Base-by-base conservation (phyloP, 2,329 filamentous ascomycete species). In the Chrysosporium keratinophilum region DNA sequence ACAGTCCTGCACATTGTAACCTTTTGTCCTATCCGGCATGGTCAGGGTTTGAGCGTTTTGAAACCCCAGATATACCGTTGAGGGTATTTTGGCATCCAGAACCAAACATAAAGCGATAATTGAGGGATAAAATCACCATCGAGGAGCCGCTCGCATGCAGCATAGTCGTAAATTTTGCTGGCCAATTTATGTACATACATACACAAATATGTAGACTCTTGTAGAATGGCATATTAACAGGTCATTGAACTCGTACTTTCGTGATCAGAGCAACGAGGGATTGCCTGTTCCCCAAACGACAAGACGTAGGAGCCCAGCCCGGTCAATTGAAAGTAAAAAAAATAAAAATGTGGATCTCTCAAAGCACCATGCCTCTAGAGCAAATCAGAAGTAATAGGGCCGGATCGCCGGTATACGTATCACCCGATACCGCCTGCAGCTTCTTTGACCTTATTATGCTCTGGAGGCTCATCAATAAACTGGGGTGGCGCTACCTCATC, bases 401-500 rank as follows among this genome's bases (percentile, higher is more conserved):
- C 15, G 19, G 10, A 42, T 17, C n/a, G 15, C 40, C 20, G 12
- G 15, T 5, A 5, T 14, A 45, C 11, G 23, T 34, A 37, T 52
- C 40, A 52, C 17, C 42, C 50, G 28, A 52, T n/a, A 40, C 50
- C 50, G 47, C 77, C 76, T 14, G 78, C 89, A 44, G 81, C 87
- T 70, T 95, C 88, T 75, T 91, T 93, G 47, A 94, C 79, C 74
- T 93, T 90, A 59, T 77, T 79, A 12, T 76, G 76, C 70, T 84
- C 79, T 1, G 90, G 90, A 15, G 88, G 82, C 74, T 96, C 90
- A 69, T 98, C 93, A 56, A 98, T 86, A 68, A 98, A 97, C 50
- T 89, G 83, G 17, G 81, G 81, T 37, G 88, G 88, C 54, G 81
- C 78, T 14, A 88, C 81, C 70, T 95, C 89, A 63, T 97, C 93